phyloP scores from a whole-genome alignment of 192 early-diverging fungal genomes.

The Coemansia sp. region DNA sequence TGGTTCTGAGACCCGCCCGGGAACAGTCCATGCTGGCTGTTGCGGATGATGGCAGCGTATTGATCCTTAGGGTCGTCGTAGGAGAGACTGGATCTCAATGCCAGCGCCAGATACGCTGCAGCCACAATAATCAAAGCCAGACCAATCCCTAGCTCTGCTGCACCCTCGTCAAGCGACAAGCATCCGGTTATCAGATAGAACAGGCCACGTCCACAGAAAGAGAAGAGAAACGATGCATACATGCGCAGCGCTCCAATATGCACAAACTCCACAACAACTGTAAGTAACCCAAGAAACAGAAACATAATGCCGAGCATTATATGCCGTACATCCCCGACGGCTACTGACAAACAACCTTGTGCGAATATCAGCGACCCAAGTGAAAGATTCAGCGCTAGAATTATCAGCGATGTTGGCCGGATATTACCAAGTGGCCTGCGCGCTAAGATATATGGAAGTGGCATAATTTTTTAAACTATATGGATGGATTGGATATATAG shows the following conservation, averaged over 20 bases:
- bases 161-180: slow-evolving; percentile 16
- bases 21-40: slow-evolving; percentile 32
- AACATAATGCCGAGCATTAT: slow-evolving; percentile 42
- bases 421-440: slow-evolving; percentile 26
- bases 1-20: slow-evolving; percentile 2
- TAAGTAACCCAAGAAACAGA: slow-evolving; percentile 22
- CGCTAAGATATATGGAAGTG: slow-evolving; percentile 44
- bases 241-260: slow-evolving; percentile 40
- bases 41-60: slow-evolving; percentile 28
- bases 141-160: slow-evolving; percentile 32
- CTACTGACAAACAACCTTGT: slow-evolving; percentile 41
- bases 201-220: slow-evolving; percentile 43
- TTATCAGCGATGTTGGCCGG: slow-evolving; percentile 19
- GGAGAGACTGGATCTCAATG: slow-evolving; percentile 9
- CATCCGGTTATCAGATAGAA: slow-evolving; percentile 37
- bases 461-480: slow-evolving; percentile 14
- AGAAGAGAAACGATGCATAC: slow-evolving; percentile 45
- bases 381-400: slow-evolving; percentile 20
- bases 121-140: slow-evolving; percentile 16
- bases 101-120: slow-evolving; percentile 15
- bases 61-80: slow-evolving; percentile 48
- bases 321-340: slow-evolving; percentile 33
- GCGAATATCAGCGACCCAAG: slow-evolving; percentile 29
- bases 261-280: slow-evolving; percentile 23
- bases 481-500: not conserved